A percentile compares a stretch with the other conserved stretches of the same genome.
phyloP scores from a whole-genome alignment of 164 flowering plant species.

The Nymphaea colorata region DNA sequence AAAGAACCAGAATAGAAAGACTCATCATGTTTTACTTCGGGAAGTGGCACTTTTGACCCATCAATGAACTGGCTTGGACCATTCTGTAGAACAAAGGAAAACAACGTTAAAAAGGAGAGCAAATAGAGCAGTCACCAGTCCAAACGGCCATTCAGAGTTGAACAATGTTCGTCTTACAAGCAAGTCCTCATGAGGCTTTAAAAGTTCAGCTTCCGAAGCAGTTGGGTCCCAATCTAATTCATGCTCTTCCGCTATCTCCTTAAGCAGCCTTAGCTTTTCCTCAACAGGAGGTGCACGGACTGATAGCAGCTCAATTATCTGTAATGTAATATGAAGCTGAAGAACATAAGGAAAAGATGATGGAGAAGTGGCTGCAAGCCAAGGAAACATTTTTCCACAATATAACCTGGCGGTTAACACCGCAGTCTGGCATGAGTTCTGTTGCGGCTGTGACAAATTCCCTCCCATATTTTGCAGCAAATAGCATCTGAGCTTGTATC shows the following conservation, averaged over 20 bases:
- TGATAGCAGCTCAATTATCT: conserved; percentile 81
- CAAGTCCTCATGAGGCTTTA: conserved; percentile 78
- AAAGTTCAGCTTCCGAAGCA: conserved; percentile 63
- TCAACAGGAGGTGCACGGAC: conserved; percentile 88
- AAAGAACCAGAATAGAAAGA: conserved; percentile 15
- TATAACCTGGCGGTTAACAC: conserved; percentile 90
- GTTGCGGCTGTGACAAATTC: conserved; percentile 88
- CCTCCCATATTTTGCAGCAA: conserved; percentile 77
- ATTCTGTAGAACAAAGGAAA: conserved; percentile 26
- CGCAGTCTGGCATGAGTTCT: conserved; percentile 91
- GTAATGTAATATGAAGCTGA: conserved; percentile 9
- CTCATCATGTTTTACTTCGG: conserved; percentile 54
- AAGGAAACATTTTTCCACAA: no score
- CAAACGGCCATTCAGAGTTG: no score
- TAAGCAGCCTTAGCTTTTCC: conserved; percentile 62
- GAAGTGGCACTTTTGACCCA: conserved; percentile 69
- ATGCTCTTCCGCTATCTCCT: conserved; percentile 93
- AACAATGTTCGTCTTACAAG: conserved; percentile 30
- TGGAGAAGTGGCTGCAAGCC: no score
- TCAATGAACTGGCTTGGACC: conserved; percentile 67
- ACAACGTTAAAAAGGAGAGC: no score
- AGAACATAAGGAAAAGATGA: no score
- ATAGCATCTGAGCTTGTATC: conserved; percentile 71
- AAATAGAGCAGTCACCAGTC: no score
- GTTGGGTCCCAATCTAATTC: conserved; percentile 86